Evolutionary conservation across 1,284 basidiomycete genomes (phyloP), one percentile per base, ranked within the genome.

Genomic region (Rhodotorula sp.): DNA sequence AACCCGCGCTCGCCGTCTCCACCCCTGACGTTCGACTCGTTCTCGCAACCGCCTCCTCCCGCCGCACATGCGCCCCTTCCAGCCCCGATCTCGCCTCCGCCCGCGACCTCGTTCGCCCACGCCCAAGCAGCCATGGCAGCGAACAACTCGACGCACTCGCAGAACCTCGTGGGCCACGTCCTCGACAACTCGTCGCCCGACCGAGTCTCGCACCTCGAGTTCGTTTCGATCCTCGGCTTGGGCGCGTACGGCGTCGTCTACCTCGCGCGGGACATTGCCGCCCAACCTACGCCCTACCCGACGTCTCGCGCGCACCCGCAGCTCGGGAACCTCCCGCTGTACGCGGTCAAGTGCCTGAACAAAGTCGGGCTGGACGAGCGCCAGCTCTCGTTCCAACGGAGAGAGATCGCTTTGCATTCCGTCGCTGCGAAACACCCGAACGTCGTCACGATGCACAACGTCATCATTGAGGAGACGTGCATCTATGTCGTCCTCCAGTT

Each of bases 221-320:
- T 97, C 76, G 87, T 93, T 77, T 88, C 91, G 77, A 87, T 95
- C 65, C 87, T 99, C 64, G 95, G 95, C 62, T 87, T 92, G 62
- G 95, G 95, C 55, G 94, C 94, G 31, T 98, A 97, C 80, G 95
- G 95, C 70, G 90, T 96, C 76, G 94, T 97, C 59, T 98, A 97
- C 82, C 90, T 90, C 71, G 94, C 91, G 46, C 83, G 91, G 70
- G 90, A 90, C 73, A 67, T 80, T 79, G 69, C 78, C 34, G 76
- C 76, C 28, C 77, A 73, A 52, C 71, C 84, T 60, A 80, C 83
- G 26, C 81, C 81, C 56, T 84, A 83, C 62, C 82, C 51, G 85
- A 85, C 73, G 87, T 86, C 63, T 10, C 69, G 67, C 9, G 57
- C 69, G 0, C 69, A 73, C 37, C 73, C 73, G 5, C 58, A 71